Evolutionary conservation across 768 basidiomycete species (phyloP), one percentile per base, ranked within the genome.

Genomic region (Russula dissimulans): DNA sequence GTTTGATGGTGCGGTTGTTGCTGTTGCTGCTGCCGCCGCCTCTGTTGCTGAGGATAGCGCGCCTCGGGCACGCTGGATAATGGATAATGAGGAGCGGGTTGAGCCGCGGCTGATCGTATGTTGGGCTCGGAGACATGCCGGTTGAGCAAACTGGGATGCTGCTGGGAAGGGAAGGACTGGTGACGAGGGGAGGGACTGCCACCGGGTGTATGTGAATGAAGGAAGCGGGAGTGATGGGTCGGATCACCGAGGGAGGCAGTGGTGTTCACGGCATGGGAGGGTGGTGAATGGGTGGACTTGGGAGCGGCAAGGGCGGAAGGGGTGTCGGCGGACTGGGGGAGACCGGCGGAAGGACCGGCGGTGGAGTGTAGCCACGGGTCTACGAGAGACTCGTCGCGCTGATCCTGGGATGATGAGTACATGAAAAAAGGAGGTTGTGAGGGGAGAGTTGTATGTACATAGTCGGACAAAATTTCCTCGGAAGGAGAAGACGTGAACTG

Each of bases 351-450:
- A 44, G 50, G 9, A 49, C 26, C 26, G 58, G 58, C 12, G 50
- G 36, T 10, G 39, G 59, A 26, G 17, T 50, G 51, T 15, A 47
- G 51, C 61, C 61, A 62, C 8, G 61, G 26, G 45, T 57, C 56
- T 62, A 57, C 51, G 5, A 62, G 45, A 31, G 61, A 38, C 22
- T 43, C 26, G 17, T 57, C 51, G 49, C 61, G 61, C 61, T 62
- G 61, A 57, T 62, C 56, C 34, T 62, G 61, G 6, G 56, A 54
- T 48, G 56, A 57, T 57, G 61, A 62, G 46, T 57, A 62, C 56
- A 62, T 62, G 31, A 45, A 8, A 34, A 54, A 39, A 36, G 15
- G 61, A 42, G 45, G 61, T 26, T 62, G 61, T 41, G 50, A 57
- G 3, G 60, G 55, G 36, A 43, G 55, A 53, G 22, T 42, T 15